These are phyloP conservation scores for Penium margaritaceum DNA, from an alignment of 139 green algal genomes.

Conservation along the genomic window DNA sequence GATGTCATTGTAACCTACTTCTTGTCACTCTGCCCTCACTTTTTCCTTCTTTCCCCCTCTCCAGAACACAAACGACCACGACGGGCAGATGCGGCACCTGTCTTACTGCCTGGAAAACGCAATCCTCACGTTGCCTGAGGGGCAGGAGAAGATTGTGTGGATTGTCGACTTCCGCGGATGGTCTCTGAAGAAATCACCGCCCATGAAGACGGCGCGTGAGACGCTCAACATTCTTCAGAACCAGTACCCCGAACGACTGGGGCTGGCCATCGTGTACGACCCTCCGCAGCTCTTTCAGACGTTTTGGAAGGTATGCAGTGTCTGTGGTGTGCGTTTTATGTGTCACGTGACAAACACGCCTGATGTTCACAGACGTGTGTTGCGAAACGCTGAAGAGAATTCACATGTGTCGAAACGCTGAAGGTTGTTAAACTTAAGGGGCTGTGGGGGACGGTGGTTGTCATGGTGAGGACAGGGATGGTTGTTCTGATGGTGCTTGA, in stretches of 20 bases:
- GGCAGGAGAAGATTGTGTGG: constrained; percentile 42
- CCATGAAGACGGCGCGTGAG: constrained; percentile 53
- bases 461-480: too few relatives aligned
- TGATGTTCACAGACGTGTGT: too few relatives aligned
- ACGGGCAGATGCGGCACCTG: constrained; percentile 48
- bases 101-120: constrained; percentile 53
- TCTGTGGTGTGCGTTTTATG: too few relatives aligned
- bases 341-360: too few relatives aligned
- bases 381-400: too few relatives aligned
- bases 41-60: too few relatives aligned
- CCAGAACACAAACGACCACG: constrained; percentile 52
- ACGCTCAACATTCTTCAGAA: constrained; percentile 58
- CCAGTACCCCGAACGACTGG: constrained; percentile 56
- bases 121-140: constrained; percentile 9
- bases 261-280: constrained; percentile 47
- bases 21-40: too few relatives aligned
- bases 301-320: constrained; percentile 49
- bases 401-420: too few relatives aligned
- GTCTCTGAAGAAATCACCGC: constrained; percentile 45
- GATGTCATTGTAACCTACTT: too few relatives aligned
- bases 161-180: constrained; percentile 55
- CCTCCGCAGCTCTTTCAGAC: constrained; percentile 52
- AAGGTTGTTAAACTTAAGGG: too few relatives aligned
- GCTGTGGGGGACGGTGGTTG: too few relatives aligned
- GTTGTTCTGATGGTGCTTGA: too few relatives aligned